Evolutionary conservation across 148 eudicot species (phyloP).

Genomic region (Rhododendron ovatum): DNA sequence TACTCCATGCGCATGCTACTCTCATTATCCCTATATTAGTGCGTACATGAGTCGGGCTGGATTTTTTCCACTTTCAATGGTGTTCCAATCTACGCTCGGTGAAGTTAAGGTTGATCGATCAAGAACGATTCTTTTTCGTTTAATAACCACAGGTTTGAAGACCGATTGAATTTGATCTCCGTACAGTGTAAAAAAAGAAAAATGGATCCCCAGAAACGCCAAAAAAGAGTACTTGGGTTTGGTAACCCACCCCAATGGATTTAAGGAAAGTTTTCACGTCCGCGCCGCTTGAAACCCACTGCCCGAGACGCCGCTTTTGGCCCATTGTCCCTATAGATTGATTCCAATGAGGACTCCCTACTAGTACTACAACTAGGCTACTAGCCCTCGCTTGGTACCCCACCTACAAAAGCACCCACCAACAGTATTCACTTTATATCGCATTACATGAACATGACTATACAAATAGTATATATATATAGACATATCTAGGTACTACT

Average conservation of each 20-base stretch:
- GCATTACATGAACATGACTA: not conserved
- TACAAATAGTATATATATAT: too few species aligned
- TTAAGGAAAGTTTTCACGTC: not conserved
- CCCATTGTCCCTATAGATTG: not conserved
- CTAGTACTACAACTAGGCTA: not conserved
- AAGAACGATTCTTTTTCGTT: too few species aligned
- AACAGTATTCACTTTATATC: not conserved
- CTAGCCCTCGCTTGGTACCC: not conserved
- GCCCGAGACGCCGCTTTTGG: constrained; percentile 3
- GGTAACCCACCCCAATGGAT: not conserved
- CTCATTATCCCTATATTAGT: too few species aligned
- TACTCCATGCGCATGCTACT: too few species aligned
- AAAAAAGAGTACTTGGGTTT: not conserved
- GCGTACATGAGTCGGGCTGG: too few species aligned
- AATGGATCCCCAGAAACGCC: not conserved
- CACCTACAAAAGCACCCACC: not conserved
- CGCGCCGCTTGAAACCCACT: not conserved
- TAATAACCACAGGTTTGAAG: too few species aligned
- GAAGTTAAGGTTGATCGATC: too few species aligned
- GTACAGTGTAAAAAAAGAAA: too few species aligned
- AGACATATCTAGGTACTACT: not conserved
- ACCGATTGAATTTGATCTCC: too few species aligned
- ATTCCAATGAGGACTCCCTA: not conserved
- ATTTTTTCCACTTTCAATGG: too few species aligned
- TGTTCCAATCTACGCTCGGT: too few species aligned